Evolutionary conservation across 192 early-diverging fungal species (phyloP).

Genomic region (Jimgerdemannia flammicorona): DNA sequence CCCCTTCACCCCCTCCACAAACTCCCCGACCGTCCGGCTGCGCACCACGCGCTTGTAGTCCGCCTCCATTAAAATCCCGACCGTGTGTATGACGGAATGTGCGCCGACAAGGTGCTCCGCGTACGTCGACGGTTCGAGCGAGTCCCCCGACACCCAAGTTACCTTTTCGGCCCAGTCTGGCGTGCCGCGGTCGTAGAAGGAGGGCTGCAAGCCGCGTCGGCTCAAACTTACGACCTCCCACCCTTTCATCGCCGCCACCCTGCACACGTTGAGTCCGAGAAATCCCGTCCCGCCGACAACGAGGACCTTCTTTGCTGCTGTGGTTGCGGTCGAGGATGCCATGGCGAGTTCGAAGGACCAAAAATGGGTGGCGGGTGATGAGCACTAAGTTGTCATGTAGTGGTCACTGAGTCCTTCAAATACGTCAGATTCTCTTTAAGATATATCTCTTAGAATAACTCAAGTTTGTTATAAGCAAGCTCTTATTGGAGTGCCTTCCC

Average conservation of each 20-base stretch:
- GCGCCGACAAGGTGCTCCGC: conserved; percentile 46
- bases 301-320: conserved; percentile 36
- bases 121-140: conserved; percentile 57
- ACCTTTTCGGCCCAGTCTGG: conserved; percentile 29
- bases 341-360: too few relatives aligned
- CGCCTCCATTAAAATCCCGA: conserved; percentile 66
- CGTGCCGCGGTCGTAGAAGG: conserved; percentile 6
- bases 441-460: too few relatives aligned
- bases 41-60: conserved; percentile 58
- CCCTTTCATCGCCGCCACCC: conserved; percentile 33
- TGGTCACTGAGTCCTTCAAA: too few relatives aligned
- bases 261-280: conserved; percentile 49
- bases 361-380: too few relatives aligned
- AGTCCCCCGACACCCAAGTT: conserved; percentile 62
- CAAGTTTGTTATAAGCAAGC: too few relatives aligned
- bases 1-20: conserved; percentile 11
- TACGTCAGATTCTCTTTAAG: too few relatives aligned
- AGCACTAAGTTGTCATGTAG: too few relatives aligned
- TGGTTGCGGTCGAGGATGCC: neutral
- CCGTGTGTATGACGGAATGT: conserved; percentile 66
- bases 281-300: conserved; percentile 64
- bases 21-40: conserved; percentile 25
- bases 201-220: conserved; percentile 22
- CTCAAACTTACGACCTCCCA: conserved; percentile 52
- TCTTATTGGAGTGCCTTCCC: too few relatives aligned